Percentiles rank a stretch among this genome's conserved stretches.
Evolutionary conservation across 768 basidiomycete genomes (phyloP).

Genomic region (Tephrocybe sp.): DNA sequence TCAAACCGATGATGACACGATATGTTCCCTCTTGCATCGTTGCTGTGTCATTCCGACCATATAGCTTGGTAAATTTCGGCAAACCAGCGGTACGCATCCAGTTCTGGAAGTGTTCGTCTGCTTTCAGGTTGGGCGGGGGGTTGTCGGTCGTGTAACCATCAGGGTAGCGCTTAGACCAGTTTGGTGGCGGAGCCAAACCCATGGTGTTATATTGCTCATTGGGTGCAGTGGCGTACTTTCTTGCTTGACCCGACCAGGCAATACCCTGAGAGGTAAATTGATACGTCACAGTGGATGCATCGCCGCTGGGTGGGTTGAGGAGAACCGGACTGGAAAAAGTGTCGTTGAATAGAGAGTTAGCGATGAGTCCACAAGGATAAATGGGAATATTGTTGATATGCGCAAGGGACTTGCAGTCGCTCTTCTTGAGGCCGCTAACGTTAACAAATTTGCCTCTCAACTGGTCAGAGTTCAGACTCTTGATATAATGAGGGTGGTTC

Average conservation of each 20-base stretch:
- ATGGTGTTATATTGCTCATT: conserved; percentile 41
- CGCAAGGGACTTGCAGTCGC: conserved; percentile 89
- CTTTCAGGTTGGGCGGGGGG: conserved; percentile 68
- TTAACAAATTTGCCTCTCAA: conserved; percentile 70
- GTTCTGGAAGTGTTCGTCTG: conserved; percentile 94
- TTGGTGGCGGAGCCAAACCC: conserved; percentile 87
- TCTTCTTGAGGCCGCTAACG: conserved; percentile 45
- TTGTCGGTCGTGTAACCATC: conserved; percentile 62
- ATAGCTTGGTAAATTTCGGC: conserved; percentile 95
- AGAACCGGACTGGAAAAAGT: conserved; percentile 68
- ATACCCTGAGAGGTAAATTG: conserved; percentile 76
- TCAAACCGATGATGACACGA: conserved; percentile 71
- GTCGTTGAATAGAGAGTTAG: conserved; percentile 96
- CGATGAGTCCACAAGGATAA: conserved; percentile 96
- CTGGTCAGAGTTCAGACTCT: conserved; percentile 83
- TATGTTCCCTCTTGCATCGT: conserved; percentile 73
- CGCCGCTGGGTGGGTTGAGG: conserved; percentile 49
- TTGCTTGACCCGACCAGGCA: conserved; percentile 93
- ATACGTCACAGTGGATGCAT: conserved; percentile 48
- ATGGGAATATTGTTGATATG: conserved; percentile 51
- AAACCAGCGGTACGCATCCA: conserved; percentile 99
- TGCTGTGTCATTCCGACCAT: conserved; percentile 83
- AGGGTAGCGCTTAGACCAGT: conserved; percentile 78
- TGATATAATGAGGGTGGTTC: conserved; percentile 97
- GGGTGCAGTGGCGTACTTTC: conserved; percentile 77